Evolutionary conservation across 1,284 basidiomycete species (phyloP).

Genomic region (Fomes fomentarius): DNA sequence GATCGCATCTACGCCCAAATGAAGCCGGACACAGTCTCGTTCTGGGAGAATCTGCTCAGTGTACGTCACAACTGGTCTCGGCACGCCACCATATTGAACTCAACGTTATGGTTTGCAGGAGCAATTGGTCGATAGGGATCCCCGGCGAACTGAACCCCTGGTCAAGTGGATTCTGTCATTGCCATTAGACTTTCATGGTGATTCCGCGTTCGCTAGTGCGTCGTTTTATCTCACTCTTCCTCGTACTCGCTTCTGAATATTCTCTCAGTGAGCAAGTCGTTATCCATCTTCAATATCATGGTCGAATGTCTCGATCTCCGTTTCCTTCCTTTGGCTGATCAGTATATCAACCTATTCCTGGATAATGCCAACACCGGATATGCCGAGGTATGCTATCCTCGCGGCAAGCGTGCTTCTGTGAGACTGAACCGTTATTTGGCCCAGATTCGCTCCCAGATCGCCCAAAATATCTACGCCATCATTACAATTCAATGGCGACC

Average conservation of each 20-base stretch:
- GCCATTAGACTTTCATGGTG: slow-evolving; percentile 79
- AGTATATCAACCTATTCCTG: slow-evolving; percentile 75
- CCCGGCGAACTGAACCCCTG: slow-evolving; percentile 79
- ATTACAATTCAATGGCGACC: slow-evolving; percentile 74
- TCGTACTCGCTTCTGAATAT: slow-evolving; percentile 7
- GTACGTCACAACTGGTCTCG: slow-evolving; percentile 38
- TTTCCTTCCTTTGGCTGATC: slow-evolving; percentile 69
- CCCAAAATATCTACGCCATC: slow-evolving; percentile 69
- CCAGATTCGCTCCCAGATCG: slow-evolving; percentile 75
- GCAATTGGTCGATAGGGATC: slow-evolving; percentile 79
- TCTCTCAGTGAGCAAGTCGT: slow-evolving; percentile 66
- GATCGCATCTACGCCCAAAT: slow-evolving; percentile 77
- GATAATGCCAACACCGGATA: slow-evolving; percentile 80
- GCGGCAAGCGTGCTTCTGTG: not conserved
- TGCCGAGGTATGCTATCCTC: slow-evolving; percentile 64
- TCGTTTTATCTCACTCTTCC: slow-evolving; percentile 13
- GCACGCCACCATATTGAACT: slow-evolving; percentile 3
- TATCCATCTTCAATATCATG: slow-evolving; percentile 61
- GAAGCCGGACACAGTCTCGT: slow-evolving; percentile 80
- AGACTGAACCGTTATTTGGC: slow-evolving; percentile 4
- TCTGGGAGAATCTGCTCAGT: slow-evolving; percentile 72
- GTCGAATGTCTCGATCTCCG: slow-evolving; percentile 61
- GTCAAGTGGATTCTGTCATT: slow-evolving; percentile 83
- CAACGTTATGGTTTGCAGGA: slow-evolving; percentile 50
- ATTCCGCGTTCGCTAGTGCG: slow-evolving; percentile 78